A percentile compares a stretch with the other conserved stretches of the same genome.
These are phyloP conservation scores for Ogataea pignaliae DNA, from an alignment of 805 yeast genomes.

Conservation along the genomic window DNA sequence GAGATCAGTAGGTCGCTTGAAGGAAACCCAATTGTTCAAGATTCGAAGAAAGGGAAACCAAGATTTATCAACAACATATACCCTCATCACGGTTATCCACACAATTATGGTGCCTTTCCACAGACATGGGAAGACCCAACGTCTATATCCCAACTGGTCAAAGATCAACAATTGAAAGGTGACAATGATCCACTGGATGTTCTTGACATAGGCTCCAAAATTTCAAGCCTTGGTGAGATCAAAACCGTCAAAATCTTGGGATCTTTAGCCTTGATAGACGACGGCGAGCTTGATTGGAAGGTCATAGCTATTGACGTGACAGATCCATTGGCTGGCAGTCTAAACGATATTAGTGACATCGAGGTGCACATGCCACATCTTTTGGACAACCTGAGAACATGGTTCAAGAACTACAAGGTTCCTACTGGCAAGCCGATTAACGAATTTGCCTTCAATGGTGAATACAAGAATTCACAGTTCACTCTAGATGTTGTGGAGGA, in stretches of 20 bases:
- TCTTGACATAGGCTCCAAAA: slow-evolving; percentile 73
- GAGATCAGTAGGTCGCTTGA: slow-evolving; percentile 57
- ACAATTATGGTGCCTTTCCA: slow-evolving; percentile 84
- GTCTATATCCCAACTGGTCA: slow-evolving; percentile 35
- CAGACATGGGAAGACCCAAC: slow-evolving; percentile 99
- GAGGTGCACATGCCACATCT: slow-evolving; percentile 66
- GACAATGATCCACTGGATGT: slow-evolving; percentile 96
- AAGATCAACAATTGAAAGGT: slow-evolving; percentile 48
- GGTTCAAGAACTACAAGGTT: slow-evolving; percentile 82
- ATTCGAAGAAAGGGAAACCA: slow-evolving; percentile 60
- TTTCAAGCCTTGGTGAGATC: slow-evolving; percentile 45
- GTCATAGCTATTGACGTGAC: slow-evolving; percentile 63
- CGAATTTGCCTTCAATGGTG: slow-evolving; percentile 69
- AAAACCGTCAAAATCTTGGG: slow-evolving; percentile 68
- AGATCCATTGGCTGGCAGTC: slow-evolving; percentile 59
- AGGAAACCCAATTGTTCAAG: slow-evolving; percentile 80
- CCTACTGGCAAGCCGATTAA: slow-evolving; percentile 80
- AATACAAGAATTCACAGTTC: slow-evolving; percentile 51
- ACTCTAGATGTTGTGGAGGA: slow-evolving; percentile 60
- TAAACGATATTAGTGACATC: slow-evolving; percentile 66
- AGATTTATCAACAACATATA: slow-evolving; percentile 75
- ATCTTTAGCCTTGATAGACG: slow-evolving; percentile 76
- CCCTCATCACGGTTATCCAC: slow-evolving; percentile 82
- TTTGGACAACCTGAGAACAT: slow-evolving; percentile 59
- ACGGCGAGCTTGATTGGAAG: slow-evolving; percentile 98